These are phyloP conservation scores for Cytospora piceae DNA, from an alignment of 2,329 filamentous ascomycete species.

Conservation along the genomic window DNA sequence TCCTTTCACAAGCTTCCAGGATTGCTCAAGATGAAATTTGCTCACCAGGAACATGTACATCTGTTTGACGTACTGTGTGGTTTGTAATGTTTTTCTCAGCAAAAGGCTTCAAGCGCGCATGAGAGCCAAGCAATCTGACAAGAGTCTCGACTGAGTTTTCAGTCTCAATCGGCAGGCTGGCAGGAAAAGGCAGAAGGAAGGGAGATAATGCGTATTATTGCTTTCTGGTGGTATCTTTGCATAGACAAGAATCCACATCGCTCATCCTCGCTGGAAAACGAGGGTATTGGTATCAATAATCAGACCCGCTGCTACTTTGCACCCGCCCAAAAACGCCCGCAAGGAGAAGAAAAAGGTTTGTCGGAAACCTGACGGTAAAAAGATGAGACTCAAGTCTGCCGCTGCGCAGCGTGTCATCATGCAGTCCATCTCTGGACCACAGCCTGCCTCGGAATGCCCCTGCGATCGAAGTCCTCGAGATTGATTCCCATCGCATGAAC, in stretches of 20 bases:
- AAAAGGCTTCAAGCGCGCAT: not conserved
- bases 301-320: conserved; percentile 2
- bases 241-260: conserved; percentile 21
- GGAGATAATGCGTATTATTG: conserved; percentile 1
- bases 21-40: not conserved
- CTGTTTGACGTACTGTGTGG: not conserved
- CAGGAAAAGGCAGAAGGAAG: not conserved
- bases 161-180: not conserved
- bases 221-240: conserved; percentile 27
- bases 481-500: no score
- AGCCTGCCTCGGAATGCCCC: not conserved
- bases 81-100: not conserved
- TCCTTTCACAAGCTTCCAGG: conserved; percentile 20
- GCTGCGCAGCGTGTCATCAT: not conserved
- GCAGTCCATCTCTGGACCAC: not conserved
- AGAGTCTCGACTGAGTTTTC: not conserved
- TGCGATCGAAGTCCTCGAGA: not conserved
- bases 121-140: not conserved
- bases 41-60: not conserved
- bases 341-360: not conserved
- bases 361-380: not conserved
- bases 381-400: not conserved
- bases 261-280: conserved; percentile 6
- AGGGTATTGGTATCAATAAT: conserved; percentile 16
- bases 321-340: not conserved